phyloP scores from a whole-genome alignment of 805 yeast genomes.

The Saturnispora dispora region DNA sequence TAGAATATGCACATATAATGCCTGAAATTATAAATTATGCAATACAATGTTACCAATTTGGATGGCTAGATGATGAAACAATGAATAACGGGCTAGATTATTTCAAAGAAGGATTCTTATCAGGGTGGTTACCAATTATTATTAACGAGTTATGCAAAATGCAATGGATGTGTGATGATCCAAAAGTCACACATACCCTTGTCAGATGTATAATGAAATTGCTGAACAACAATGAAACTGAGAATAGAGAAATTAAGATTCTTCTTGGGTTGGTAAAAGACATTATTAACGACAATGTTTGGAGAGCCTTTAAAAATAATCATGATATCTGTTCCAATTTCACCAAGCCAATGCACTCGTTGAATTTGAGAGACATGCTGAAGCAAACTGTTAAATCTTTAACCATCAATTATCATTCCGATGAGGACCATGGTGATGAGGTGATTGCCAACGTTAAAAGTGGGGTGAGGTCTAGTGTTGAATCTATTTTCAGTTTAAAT shows the following conservation, averaged over 20 bases:
- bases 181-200: slow-evolving; percentile 9
- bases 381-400: neutral
- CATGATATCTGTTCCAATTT: neutral
- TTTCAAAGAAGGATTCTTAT: slow-evolving; percentile 70
- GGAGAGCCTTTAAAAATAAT: slow-evolving; percentile 1
- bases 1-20: slow-evolving; percentile 58
- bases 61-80: slow-evolving; percentile 47
- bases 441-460: neutral
- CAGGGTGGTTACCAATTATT: slow-evolving; percentile 47
- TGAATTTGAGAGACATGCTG: slow-evolving; percentile 1
- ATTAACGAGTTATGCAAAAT: slow-evolving; percentile 15
- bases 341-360: neutral
- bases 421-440: neutral
- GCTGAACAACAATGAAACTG: slow-evolving; percentile 12
- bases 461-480: neutral
- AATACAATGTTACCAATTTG: slow-evolving; percentile 46
- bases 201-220: slow-evolving; percentile 17
- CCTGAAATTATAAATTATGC: slow-evolving; percentile 73
- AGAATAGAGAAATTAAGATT: slow-evolving; percentile 16
- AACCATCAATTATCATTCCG: neutral
- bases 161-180: slow-evolving; percentile 13
- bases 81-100: slow-evolving; percentile 78
- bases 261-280: slow-evolving; percentile 15
- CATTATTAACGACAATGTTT: slow-evolving; percentile 14
- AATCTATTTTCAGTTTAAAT: slow-evolving; percentile 18